Conservation (phyloP, 768 basidiomycete species). For the Favolaschia claudopus region DNA sequence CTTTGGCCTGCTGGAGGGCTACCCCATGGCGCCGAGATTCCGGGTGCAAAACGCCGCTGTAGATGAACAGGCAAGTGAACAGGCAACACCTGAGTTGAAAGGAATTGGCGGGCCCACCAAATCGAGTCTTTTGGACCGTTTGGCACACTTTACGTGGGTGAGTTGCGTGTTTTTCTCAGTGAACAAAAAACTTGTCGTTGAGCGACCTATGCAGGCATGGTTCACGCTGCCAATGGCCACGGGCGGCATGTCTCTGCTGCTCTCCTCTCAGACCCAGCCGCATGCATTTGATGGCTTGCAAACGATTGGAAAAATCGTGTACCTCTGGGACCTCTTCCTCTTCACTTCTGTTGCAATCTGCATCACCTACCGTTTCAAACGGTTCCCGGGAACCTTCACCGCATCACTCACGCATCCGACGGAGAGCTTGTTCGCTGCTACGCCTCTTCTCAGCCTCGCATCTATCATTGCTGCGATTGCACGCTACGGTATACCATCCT, state of each 20-base stretch:
- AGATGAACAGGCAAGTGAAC: no score
- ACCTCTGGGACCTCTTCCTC: not conserved
- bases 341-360: not conserved
- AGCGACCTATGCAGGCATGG: not conserved
- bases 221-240: slow-evolving; percentile 4
- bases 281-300: not conserved
- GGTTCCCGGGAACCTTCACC: slow-evolving; percentile 1
- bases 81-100: no score
- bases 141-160: slow-evolving; percentile 6
- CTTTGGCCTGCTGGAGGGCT: no score
- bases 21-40: no score
- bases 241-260: not conserved
- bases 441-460: not conserved
- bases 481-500: not conserved
- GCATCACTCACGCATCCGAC: slow-evolving; percentile 1
- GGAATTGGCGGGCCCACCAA: no score
- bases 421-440: not conserved
- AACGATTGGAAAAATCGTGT: slow-evolving; percentile 1
- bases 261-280: not conserved
- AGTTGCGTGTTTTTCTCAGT: no score
- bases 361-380: slow-evolving; percentile 1
- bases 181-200: not conserved
- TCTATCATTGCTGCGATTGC: slow-evolving; percentile 3
- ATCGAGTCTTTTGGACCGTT: not conserved
- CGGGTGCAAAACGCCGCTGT: no score